Base-by-base conservation (phyloP, 2,329 filamentous ascomycete genomes). In the Trichoderma simmonsii region DNA sequence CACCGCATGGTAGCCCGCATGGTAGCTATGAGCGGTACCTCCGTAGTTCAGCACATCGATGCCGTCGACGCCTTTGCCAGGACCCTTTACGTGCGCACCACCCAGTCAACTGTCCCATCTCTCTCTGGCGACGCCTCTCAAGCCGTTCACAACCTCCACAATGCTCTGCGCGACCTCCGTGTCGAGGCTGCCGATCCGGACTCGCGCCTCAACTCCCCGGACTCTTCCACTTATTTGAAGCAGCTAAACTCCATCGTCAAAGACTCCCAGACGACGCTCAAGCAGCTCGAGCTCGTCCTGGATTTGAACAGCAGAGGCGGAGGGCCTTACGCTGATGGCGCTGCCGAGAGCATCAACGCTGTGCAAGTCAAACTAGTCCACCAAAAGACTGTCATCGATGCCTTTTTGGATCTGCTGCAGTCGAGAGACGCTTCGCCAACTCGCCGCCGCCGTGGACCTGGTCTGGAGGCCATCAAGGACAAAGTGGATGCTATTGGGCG, bases 401-500 rank as follows among this genome's bases (percentile, higher is more conserved):
- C 85, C 75, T 88, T 90, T 73, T 82, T 91, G 21, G 86, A 90
- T 75, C 86, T 85, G 0, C 83, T 90, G 21, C 87, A 90, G 77
- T 77, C 88, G 57, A 84, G 86, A 69, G 83, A 86, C 71, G 84
- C 85, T 71, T 82, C 83, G 0, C 80, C 81, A 21, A 85, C 83
- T 54, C 72, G 73, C 77, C 32, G 67, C 11, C 82, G 75, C 74
- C 80, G 72, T 76, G 76, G 73, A 39, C 74, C 81, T 21, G 80
- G 83, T 28, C 79, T 89, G 39, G 86, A 90, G 71, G 77, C 78
- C 8, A 89, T 91, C 76, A 87, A 89, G 78, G 86, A 88, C 77
- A 89, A 90, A 76, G 86, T 91, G 36, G 88, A 91, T 75, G 79
- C 80, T 34, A 86, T 91, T 73, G 88, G 89, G 3, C 78, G 82